Evolutionary conservation across 2,329 filamentous ascomycete species (phyloP).

Genomic region (Trichoderma afroharzianum): DNA sequence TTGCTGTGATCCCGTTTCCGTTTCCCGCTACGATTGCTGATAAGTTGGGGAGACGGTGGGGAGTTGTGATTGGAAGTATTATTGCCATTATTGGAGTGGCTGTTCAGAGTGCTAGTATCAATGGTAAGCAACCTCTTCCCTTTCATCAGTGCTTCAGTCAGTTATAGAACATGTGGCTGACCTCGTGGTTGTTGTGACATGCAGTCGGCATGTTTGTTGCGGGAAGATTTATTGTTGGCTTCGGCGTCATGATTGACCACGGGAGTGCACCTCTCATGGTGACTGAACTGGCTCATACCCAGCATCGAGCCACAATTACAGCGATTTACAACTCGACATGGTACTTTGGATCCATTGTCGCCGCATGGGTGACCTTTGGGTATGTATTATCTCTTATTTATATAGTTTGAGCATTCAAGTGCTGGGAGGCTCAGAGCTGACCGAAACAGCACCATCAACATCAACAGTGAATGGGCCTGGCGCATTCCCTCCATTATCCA

Average conservation of each 20-base stretch:
- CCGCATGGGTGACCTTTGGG: slow-evolving; percentile 14
- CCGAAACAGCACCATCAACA: slow-evolving; percentile 22
- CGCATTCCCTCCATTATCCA: slow-evolving; percentile 63
- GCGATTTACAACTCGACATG: slow-evolving; percentile 66
- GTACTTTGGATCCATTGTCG: slow-evolving; percentile 26
- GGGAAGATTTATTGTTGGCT: slow-evolving; percentile 49
- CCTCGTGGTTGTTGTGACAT: not conserved
- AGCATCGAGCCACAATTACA: slow-evolving; percentile 63
- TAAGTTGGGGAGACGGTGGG: not conserved
- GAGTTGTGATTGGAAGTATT: not conserved
- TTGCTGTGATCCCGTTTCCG: slow-evolving; percentile 9
- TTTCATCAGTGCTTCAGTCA: not conserved
- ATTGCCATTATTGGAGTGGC: slow-evolving; percentile 10
- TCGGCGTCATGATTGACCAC: slow-evolving; percentile 63
- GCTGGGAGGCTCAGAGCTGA: not conserved
- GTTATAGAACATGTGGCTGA: not conserved
- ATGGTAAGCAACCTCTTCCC: slow-evolving; percentile 33
- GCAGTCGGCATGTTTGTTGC: slow-evolving; percentile 33
- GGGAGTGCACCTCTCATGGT: slow-evolving; percentile 62
- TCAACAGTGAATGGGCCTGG: slow-evolving; percentile 63
- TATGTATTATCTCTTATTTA: not conserved
- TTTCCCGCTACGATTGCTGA: not conserved
- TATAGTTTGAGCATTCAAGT: not conserved
- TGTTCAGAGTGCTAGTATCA: slow-evolving; percentile 2
- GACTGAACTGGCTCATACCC: slow-evolving; percentile 64